Percentiles rank a stretch among this genome's conserved stretches.
These are phyloP conservation scores for Hibiscus tridactylites DNA, from an alignment of 345 rosid genomes.

Conservation along the genomic window DNA sequence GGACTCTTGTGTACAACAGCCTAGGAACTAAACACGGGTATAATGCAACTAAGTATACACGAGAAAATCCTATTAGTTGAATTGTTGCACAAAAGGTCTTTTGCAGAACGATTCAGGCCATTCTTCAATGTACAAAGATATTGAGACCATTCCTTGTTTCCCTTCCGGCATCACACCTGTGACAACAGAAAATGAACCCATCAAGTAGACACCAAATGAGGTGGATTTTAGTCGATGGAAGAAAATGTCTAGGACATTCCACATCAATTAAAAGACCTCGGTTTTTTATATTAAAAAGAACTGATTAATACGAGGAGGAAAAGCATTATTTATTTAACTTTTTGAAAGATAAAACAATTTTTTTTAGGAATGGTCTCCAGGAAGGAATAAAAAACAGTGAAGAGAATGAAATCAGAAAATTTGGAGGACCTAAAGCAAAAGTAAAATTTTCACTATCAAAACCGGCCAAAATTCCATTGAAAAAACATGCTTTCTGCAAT, in stretches of 20 bases:
- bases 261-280: neutral
- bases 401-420: neutral
- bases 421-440: neutral
- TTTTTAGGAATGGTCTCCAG: neutral
- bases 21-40: constrained; percentile 15
- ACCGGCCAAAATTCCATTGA: neutral
- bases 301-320: neutral
- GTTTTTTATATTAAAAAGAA: neutral
- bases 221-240: neutral
- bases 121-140: constrained; percentile 53
- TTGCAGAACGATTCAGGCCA: constrained; percentile 33
- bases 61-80: constrained; percentile 20
- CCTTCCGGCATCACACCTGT: constrained; percentile 61
- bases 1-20: constrained; percentile 16
- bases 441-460: neutral
- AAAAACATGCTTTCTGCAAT: neutral
- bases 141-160: constrained; percentile 53
- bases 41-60: constrained; percentile 11
- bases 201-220: constrained; percentile 54
- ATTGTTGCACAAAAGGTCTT: constrained; percentile 28
- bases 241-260: constrained; percentile 2
- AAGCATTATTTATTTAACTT: too few relatives aligned
- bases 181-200: constrained; percentile 48
- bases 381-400: neutral
- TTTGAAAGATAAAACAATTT: neutral